Conservation (phyloP, 2,329 filamentous ascomycete species). For the Fusarium nurragi region DNA sequence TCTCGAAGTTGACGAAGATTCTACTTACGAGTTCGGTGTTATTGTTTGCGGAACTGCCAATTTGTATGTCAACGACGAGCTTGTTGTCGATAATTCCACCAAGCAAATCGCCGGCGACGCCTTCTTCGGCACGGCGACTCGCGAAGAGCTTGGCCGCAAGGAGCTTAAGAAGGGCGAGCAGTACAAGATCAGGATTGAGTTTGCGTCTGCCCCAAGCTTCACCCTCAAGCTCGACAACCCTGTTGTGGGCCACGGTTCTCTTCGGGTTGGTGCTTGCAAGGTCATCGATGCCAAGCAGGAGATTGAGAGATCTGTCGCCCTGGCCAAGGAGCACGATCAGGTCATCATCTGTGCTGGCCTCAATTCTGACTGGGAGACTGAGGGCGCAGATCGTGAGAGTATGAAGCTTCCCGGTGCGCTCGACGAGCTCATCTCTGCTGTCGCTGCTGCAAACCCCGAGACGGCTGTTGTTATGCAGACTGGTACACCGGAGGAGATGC, state of each 20-base stretch:
- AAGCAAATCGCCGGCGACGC: slow-evolving; percentile 69
- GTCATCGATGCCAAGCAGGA: slow-evolving; percentile 66
- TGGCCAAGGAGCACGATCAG: slow-evolving; percentile 77
- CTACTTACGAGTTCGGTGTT: slow-evolving; percentile 71
- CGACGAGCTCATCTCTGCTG: slow-evolving; percentile 73
- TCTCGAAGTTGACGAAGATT: slow-evolving; percentile 68
- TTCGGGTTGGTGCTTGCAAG: slow-evolving; percentile 69
- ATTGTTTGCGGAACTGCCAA: slow-evolving; percentile 73
- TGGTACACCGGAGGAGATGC: slow-evolving; percentile 78
- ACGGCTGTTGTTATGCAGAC: slow-evolving; percentile 80
- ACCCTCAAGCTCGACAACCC: slow-evolving; percentile 62
- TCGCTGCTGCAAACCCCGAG: slow-evolving; percentile 73
- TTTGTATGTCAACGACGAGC: slow-evolving; percentile 68
- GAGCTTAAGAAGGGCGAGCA: slow-evolving; percentile 66
- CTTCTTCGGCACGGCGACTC: slow-evolving; percentile 72
- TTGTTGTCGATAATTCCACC: slow-evolving; percentile 73
- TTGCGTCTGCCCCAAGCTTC: slow-evolving; percentile 66
- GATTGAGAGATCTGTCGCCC: slow-evolving; percentile 71
- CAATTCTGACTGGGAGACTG: slow-evolving; percentile 83
- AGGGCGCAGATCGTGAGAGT: slow-evolving; percentile 80
- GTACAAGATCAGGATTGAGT: slow-evolving; percentile 69
- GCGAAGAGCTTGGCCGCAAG: slow-evolving; percentile 69
- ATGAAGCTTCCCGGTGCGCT: slow-evolving; percentile 79
- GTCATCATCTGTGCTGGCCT: slow-evolving; percentile 82
- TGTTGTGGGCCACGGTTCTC: slow-evolving; percentile 66